These are phyloP conservation scores for Arabidopsis suecica DNA, from an alignment of 345 rosid species.

Conservation along the genomic window DNA sequence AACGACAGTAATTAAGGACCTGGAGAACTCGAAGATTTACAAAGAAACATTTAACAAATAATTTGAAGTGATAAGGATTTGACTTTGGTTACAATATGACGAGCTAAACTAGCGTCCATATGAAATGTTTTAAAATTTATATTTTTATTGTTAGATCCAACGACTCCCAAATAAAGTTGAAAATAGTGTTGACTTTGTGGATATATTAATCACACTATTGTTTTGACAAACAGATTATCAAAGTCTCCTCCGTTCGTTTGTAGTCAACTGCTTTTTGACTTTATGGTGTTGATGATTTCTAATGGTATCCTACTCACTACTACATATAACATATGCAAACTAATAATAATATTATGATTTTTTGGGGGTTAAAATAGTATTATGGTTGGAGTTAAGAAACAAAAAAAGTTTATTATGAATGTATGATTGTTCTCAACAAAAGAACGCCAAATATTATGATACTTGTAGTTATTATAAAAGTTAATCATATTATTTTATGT, in stretches of 20 bases:
- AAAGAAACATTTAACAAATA: constrained; percentile 27
- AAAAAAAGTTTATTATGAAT: too few species aligned
- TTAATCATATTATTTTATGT: too few species aligned
- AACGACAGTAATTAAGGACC: constrained; percentile 12
- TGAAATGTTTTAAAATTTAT: neutral
- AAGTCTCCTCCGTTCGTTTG: constrained; percentile 19
- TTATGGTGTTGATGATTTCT: neutral
- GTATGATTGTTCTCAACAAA: too few species aligned
- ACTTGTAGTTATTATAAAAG: too few species aligned
- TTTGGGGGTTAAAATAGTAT: neutral
- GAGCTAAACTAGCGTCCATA: constrained; percentile 10
- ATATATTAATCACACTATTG: constrained; percentile 12
- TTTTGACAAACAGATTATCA: constrained; percentile 18
- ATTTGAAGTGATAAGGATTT: constrained; percentile 18
- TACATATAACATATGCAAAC: neutral
- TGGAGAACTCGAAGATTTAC: constrained; percentile 9
- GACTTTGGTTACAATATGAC: constrained; percentile 30
- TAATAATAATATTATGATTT: neutral
- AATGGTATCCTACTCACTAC: constrained; percentile 29
- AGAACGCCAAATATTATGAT: too few species aligned
- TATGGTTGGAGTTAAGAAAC: neutral
- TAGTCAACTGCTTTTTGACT: constrained; percentile 37
- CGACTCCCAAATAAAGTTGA: constrained; percentile 40
- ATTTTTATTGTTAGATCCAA: constrained; percentile 8
- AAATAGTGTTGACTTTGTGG: constrained; percentile 34